Conservation (phyloP, 352 stramenopile species). For the Phytophthora constricta region DNA sequence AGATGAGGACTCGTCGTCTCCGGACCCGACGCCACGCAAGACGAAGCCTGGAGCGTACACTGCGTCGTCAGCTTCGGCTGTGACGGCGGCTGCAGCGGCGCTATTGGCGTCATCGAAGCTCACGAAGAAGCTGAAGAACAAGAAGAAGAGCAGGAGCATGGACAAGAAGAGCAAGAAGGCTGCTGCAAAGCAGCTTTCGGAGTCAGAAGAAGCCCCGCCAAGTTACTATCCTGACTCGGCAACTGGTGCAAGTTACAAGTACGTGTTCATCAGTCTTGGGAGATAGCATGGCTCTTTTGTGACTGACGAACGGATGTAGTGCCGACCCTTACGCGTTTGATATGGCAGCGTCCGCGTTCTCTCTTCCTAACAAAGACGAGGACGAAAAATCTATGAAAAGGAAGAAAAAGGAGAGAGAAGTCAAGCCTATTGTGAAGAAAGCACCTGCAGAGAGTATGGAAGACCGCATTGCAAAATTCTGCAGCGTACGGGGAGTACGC, state of each 20-base stretch:
- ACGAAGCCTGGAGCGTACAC: constrained; percentile 13
- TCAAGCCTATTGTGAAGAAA: constrained; percentile 41
- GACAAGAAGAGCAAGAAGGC: constrained; percentile 36
- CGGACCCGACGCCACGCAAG: constrained; percentile 33
- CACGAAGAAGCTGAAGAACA: constrained; percentile 31
- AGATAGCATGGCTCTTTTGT: not conserved
- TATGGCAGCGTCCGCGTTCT: constrained; percentile 44
- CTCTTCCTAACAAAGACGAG: constrained; percentile 31
- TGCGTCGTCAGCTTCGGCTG: constrained; percentile 38
- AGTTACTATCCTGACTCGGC: constrained; percentile 56
- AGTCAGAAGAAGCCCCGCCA: constrained; percentile 63
- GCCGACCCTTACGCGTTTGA: constrained; percentile 82
- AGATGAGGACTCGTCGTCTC: constrained; percentile 59
- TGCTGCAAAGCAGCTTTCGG: constrained; percentile 40
- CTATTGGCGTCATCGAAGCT: constrained; percentile 59
- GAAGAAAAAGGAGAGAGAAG: constrained; percentile 38
- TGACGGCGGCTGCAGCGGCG: constrained; percentile 56
- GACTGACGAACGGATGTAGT: constrained; percentile 29
- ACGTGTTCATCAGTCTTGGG: constrained; percentile 11
- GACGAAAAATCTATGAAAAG: constrained; percentile 24
- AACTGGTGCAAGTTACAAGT: constrained; percentile 29
- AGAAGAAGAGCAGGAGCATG: constrained; percentile 30
- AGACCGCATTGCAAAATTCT: constrained; percentile 82
- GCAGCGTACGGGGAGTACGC: constrained; percentile 73
- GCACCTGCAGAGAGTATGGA: constrained; percentile 47